These are phyloP conservation scores for Harringtonia aguacate DNA, from an alignment of 2,329 filamentous ascomycete species.

Conservation along the genomic window DNA sequence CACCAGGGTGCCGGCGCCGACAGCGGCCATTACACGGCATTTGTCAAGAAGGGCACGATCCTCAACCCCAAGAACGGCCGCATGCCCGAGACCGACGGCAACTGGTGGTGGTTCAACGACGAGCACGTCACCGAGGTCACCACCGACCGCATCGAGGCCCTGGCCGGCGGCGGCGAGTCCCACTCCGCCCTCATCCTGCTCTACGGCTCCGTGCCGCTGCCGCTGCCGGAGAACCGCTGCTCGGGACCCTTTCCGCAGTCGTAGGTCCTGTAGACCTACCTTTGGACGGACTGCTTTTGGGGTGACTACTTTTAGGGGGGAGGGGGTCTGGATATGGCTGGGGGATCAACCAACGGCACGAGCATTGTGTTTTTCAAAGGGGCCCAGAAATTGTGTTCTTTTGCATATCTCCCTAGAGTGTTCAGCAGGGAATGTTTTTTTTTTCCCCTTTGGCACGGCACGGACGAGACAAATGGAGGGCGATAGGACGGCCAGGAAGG, in stretches of 20 bases:
- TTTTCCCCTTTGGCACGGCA: too few species aligned
- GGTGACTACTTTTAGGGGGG: too few species aligned
- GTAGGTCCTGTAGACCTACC: too few species aligned
- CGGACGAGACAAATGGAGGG: too few species aligned
- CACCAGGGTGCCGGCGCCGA: conserved; percentile 96
- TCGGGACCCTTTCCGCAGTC: conserved; percentile 9
- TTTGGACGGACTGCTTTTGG: too few species aligned
- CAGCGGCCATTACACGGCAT: conserved; percentile 95
- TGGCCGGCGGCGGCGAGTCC: conserved; percentile 81
- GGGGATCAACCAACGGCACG: too few species aligned
- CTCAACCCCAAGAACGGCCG: conserved; percentile 69
- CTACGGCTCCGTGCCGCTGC: conserved; percentile 64
- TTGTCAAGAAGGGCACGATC: conserved; percentile 80
- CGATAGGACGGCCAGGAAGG: too few species aligned
- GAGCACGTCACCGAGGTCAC: conserved; percentile 92
- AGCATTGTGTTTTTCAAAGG: too few species aligned
- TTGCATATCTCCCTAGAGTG: too few species aligned
- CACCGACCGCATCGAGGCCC: conserved; percentile 77
- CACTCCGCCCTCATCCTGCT: conserved; percentile 75
- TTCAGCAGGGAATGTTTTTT: too few species aligned
- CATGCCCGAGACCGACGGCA: conserved; percentile 72
- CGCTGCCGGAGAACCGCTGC: conserved; percentile 32
- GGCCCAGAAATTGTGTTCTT: too few species aligned
- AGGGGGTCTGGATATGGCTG: too few species aligned
- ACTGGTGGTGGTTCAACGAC: conserved; percentile 99